Percentiles rank a stretch among this genome's conserved stretches.
Conservation (phyloP, 345 rosid species). For the Nephelium lappaceum region DNA sequence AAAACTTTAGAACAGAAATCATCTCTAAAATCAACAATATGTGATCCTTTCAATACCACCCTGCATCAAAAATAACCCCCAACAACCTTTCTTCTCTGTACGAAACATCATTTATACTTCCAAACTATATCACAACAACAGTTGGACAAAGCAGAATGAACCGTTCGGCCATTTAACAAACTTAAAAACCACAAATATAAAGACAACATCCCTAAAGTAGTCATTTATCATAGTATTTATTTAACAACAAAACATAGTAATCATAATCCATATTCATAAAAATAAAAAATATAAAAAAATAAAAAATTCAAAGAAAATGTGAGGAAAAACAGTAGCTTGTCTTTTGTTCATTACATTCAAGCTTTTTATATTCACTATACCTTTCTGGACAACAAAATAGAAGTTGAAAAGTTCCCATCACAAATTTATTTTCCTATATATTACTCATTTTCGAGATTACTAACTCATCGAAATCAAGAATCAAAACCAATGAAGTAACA, state of each 20-base stretch:
- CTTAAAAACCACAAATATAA: background rate
- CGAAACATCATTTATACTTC: background rate
- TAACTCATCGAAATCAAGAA: background rate
- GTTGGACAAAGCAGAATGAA: background rate
- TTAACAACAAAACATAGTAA: background rate
- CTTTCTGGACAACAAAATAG: background rate
- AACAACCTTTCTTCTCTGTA: background rate
- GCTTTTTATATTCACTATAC: background rate
- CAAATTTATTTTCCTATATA: background rate
- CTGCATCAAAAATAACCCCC: background rate
- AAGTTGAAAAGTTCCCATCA: constrained; percentile 4
- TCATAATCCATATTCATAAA: background rate
- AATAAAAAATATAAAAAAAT: too few relatives aligned
- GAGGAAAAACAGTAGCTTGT: background rate
- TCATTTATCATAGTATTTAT: background rate
- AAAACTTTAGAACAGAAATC: background rate
- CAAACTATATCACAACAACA: background rate
- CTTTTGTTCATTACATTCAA: background rate
- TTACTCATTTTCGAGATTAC: background rate
- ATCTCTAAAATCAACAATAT: background rate
- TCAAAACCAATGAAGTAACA: background rate
- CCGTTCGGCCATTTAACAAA: background rate
- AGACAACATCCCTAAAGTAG: background rate
- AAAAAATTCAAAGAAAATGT: too few relatives aligned
- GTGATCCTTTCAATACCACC: background rate